These are phyloP conservation scores for Suillus cothurnatus DNA, from an alignment of 768 basidiomycete species.

Conservation along the genomic window DNA sequence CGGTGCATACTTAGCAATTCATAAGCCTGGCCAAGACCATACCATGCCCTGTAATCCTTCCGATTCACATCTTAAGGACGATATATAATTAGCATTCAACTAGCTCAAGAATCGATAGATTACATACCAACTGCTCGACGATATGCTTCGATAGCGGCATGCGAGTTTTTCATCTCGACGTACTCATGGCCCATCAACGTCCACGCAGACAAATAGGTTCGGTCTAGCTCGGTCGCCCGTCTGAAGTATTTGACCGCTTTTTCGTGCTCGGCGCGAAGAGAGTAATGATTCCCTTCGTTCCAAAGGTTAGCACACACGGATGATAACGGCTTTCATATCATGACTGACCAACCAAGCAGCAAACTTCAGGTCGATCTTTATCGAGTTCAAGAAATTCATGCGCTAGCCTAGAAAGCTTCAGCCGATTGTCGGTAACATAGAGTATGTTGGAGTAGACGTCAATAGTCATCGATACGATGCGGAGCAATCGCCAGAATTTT, in stretches of 20 bases:
- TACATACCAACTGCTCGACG: conserved; percentile 90
- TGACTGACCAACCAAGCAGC: conserved; percentile 86
- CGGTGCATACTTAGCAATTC: conserved; percentile 96
- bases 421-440: conserved; percentile 88
- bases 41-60: conserved; percentile 98
- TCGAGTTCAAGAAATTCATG: conserved; percentile 89
- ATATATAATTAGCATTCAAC: neutral
- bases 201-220: conserved; percentile 96
- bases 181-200: conserved; percentile 99
- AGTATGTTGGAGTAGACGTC: conserved; percentile 97
- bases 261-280: conserved; percentile 89
- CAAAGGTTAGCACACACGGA: neutral
- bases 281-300: conserved; percentile 93
- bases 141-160: conserved; percentile 98
- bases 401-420: conserved; percentile 88
- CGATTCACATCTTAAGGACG: conserved; percentile 80
- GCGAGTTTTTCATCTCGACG: conserved; percentile 98
- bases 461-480: conserved; percentile 88
- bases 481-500: conserved; percentile 81
- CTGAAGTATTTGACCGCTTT: conserved; percentile 96
- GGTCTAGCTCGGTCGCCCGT: conserved; percentile 92
- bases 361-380: conserved; percentile 93
- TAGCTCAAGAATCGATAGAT: neutral
- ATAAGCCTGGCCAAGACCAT: conserved; percentile 97
- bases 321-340: neutral